phyloP scores from a whole-genome alignment of 2,329 filamentous ascomycete genomes.

The Periconia sp. region DNA sequence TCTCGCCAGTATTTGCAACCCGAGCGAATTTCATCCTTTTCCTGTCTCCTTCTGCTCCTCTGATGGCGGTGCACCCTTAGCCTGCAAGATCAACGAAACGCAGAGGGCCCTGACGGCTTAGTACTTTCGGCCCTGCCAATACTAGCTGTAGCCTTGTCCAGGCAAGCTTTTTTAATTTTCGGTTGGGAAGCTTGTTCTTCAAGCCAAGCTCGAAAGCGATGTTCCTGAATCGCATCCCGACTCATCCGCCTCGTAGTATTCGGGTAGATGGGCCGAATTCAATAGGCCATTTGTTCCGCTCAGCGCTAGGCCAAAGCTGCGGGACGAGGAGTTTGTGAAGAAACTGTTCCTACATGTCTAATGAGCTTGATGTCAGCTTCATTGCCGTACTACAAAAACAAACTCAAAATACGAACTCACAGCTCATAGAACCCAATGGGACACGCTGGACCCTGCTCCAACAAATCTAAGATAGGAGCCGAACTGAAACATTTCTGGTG shows the following conservation, averaged over 20 bases:
- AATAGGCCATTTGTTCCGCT: conserved; percentile 18
- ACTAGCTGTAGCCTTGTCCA: not conserved
- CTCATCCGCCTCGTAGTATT: not conserved
- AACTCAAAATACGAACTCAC: conserved; percentile 12
- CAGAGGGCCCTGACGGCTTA: not conserved
- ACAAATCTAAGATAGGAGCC: too few species aligned
- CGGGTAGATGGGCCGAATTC: conserved; percentile 22
- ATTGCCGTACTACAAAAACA: not conserved
- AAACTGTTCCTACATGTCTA: conserved; percentile 31
- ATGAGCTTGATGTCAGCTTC: conserved; percentile 13
- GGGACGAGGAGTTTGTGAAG: conserved; percentile 27
- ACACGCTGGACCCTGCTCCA: conserved; percentile 16
- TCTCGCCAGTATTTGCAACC: too few species aligned
- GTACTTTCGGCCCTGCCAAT: not conserved
- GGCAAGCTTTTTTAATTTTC: not conserved
- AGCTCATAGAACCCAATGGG: conserved; percentile 26
- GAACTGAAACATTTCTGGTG: too few species aligned
- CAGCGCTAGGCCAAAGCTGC: conserved; percentile 26
- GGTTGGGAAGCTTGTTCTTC: not conserved
- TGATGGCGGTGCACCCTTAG: not conserved
- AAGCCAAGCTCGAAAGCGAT: not conserved
- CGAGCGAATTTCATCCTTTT: too few species aligned
- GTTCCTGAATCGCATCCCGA: not conserved
- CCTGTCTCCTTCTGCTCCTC: too few species aligned
- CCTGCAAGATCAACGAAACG: not conserved